Evolutionary conservation across 805 yeast species (phyloP), one percentile per base, ranked within the genome.

Genomic region (Dipodascopsis tothii): DNA sequence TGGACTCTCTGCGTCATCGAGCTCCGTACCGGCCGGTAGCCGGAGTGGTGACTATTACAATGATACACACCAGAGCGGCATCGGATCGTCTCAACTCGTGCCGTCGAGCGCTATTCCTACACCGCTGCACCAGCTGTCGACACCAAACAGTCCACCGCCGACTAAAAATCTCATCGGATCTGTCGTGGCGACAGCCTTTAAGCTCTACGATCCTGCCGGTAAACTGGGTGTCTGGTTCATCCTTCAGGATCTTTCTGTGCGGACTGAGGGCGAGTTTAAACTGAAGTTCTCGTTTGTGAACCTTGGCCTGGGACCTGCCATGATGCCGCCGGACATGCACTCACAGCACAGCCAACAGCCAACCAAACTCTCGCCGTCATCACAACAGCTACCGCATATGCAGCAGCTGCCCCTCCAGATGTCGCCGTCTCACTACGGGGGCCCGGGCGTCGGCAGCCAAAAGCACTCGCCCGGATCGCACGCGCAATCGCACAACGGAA

Each of bases 251-350:
- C 53, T 69, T 19, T 65, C 70, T 4, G 66, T 69, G 4, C 60
- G 73, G 21, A 65, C 66, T 9, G 73, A 69, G 46, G 73, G 73
- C 23, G 64, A 63, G 19, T 69, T 63, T 59, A 66, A 57, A 43
- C 58, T 69, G 32, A 65, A 62, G 52, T 60, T 66, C 37, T 56
- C 60, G 5, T 61, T 69, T 42, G 62, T 64, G 23, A 63, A 68
- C 40, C 52, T 69, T 9, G 39, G 50, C 45, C 18, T 49, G 35
- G 2, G 5, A 16, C 17, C 20, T 3, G 33, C 14, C 21, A 17
- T 41, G 50, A n/a, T 17, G 3, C n/a, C n/a, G n/a, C n/a, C n/a
- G n/a, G n/a, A n/a, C n/a, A n/a, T n/a, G n/a, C n/a, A n/a, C n/a
- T n/a, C n/a, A n/a, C 30, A 25, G 30, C 30, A 25, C 14, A n/a